These are phyloP conservation scores for Kodamaea jinghongensis DNA, from an alignment of 805 yeast genomes.

Conservation along the genomic window DNA sequence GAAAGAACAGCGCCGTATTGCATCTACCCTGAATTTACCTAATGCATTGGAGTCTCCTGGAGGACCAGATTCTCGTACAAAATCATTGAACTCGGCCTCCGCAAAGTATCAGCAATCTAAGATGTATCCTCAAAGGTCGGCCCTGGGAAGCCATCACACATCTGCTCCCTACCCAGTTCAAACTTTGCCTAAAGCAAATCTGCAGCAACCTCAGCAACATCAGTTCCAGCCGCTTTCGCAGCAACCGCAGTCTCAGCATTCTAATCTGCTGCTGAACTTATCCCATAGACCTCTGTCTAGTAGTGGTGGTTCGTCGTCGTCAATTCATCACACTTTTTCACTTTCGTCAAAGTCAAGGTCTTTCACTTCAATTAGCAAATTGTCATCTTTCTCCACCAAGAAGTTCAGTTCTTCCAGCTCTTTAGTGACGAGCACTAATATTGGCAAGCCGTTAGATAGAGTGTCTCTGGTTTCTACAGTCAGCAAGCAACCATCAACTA, in stretches of 20 bases:
- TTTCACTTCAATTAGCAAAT: conserved; percentile 39
- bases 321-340: conserved; percentile 33
- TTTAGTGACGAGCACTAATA: conserved; percentile 17
- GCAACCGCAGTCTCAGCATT: conserved; percentile 5
- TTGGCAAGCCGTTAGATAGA: conserved; percentile 23
- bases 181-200: not conserved
- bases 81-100: conserved; percentile 28
- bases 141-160: not conserved
- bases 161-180: too few relatives aligned
- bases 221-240: conserved; percentile 7
- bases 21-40: conserved; percentile 7
- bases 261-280: too few relatives aligned
- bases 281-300: conserved; percentile 16
- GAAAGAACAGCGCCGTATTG: conserved; percentile 8
- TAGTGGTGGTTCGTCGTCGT: conserved; percentile 16
- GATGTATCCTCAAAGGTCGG: conserved; percentile 7
- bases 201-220: conserved; percentile 5
- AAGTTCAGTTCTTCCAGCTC: conserved; percentile 36
- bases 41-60: conserved; percentile 1
- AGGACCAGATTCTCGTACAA: conserved; percentile 20
- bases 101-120: conserved; percentile 11
- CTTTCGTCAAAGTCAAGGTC: conserved; percentile 41
- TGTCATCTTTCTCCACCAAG: conserved; percentile 40
- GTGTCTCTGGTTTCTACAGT: conserved; percentile 13
- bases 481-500: conserved; percentile 31